These are phyloP conservation scores for Crataegus laevigata DNA, from an alignment of 306 rosid species.

Conservation along the genomic window DNA sequence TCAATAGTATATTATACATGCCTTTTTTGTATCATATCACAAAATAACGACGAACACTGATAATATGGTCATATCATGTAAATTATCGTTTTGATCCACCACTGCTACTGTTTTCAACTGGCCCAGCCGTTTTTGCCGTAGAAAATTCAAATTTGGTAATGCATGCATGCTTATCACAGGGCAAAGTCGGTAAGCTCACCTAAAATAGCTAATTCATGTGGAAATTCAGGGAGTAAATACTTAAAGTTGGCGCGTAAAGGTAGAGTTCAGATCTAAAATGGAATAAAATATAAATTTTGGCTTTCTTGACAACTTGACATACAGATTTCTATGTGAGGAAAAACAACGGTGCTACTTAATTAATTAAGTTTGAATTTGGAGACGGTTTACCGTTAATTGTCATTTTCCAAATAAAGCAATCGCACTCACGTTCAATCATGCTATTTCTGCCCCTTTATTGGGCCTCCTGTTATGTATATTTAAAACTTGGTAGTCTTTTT, in stretches of 20 bases:
- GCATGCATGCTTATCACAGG: background rate
- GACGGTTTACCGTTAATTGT: constrained; percentile 39
- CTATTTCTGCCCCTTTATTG: background rate
- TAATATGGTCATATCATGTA: background rate
- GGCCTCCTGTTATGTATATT: no score
- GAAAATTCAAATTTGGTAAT: background rate
- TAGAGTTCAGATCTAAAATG: background rate
- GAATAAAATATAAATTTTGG: background rate
- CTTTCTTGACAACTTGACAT: background rate
- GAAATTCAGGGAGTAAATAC: background rate
- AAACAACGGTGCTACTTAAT: background rate
- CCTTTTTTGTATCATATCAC: no score
- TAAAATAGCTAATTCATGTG: background rate
- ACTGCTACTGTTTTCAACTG: background rate
- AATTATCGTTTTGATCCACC: no score
- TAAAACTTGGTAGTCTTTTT: constrained; percentile 7
- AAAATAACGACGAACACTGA: no score
- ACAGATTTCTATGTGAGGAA: background rate
- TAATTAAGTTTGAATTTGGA: background rate
- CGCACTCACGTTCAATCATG: background rate
- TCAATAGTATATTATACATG: no score
- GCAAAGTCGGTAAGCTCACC: background rate
- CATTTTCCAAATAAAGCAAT: constrained; percentile 18
- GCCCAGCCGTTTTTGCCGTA: background rate
- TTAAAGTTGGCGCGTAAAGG: background rate